Conservation (phyloP, 768 basidiomycete species). For the Tricholoma terreum region DNA sequence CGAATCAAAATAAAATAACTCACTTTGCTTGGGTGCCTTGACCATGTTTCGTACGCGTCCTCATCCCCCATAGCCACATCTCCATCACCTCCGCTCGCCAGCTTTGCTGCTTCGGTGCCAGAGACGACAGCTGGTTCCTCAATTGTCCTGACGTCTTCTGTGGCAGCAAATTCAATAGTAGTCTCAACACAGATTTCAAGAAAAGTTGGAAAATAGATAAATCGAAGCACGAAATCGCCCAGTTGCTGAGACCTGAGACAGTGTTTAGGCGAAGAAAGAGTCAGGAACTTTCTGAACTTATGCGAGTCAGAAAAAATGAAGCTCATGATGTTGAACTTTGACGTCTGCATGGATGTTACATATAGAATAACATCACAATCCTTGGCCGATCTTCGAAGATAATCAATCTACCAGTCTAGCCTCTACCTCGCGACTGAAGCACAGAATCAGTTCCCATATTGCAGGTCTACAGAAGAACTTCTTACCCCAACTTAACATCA, state of each 20-base stretch:
- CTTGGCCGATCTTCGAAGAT: conserved; percentile 89
- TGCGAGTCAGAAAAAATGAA: too few relatives aligned
- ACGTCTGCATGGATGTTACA: too few relatives aligned
- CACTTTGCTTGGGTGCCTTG: conserved; percentile 57
- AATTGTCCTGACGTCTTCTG: too few relatives aligned
- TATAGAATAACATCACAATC: too few relatives aligned
- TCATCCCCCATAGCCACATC: conserved; percentile 23
- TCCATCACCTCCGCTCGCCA: conserved; percentile 12
- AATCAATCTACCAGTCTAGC: conserved; percentile 78
- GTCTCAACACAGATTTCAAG: too few relatives aligned
- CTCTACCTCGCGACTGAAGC: conserved; percentile 76
- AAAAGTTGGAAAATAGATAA: too few relatives aligned
- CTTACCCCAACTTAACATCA: conserved; percentile 70
- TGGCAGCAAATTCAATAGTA: too few relatives aligned
- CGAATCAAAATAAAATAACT: conserved; percentile 16
- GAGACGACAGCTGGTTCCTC: conserved; percentile 9
- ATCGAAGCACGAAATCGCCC: too few relatives aligned
- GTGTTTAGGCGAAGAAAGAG: too few relatives aligned
- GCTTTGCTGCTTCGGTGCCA: conserved; percentile 6
- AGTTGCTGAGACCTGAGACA: too few relatives aligned
- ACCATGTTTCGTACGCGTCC: conserved; percentile 40
- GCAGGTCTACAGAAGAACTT: conserved; percentile 5
- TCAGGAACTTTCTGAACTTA: too few relatives aligned
- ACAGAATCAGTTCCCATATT: background rate
- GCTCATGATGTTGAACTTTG: too few relatives aligned